Evolutionary conservation across 495 filamentous ascomycete genomes (phyloP).

Genomic region (Pseudevernia furfuracea): DNA sequence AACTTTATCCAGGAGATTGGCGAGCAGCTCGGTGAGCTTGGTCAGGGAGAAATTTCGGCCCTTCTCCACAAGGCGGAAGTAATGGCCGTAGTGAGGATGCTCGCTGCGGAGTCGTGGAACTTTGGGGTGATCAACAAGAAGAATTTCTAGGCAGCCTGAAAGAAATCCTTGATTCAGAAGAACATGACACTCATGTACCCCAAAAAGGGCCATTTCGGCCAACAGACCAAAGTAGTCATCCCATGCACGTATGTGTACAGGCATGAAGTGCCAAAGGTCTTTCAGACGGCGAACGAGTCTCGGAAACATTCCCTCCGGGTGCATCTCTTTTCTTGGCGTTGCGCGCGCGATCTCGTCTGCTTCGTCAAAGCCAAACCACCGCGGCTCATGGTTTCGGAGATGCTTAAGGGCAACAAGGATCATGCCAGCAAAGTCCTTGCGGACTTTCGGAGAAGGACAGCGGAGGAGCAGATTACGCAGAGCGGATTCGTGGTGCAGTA

Average conservation of each 20-base stretch:
- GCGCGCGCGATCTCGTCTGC: constrained; percentile 30
- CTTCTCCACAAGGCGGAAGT: constrained; percentile 51
- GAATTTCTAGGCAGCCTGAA: constrained; percentile 49
- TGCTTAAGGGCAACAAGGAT: constrained; percentile 48
- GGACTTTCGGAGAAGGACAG: constrained; percentile 53
- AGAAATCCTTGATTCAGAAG: constrained; percentile 53
- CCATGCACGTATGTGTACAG: constrained; percentile 58
- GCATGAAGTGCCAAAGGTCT: constrained; percentile 48
- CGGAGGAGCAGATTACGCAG: constrained; percentile 61
- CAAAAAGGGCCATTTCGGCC: constrained; percentile 49
- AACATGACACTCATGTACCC: constrained; percentile 43
- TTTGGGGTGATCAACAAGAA: constrained; percentile 53
- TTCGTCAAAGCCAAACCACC: constrained; percentile 35
- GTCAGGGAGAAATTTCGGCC: constrained; percentile 40
- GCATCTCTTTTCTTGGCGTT: not conserved
- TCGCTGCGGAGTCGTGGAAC: constrained; percentile 42
- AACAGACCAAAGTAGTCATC: constrained; percentile 72
- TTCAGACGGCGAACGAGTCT: constrained; percentile 46
- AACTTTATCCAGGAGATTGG: constrained; percentile 35
- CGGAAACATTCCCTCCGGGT: constrained; percentile 38
- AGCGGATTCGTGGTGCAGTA: constrained; percentile 44
- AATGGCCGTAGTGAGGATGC: constrained; percentile 44
- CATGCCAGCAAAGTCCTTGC: constrained; percentile 48
- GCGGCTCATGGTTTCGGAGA: constrained; percentile 39
- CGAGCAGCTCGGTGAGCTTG: constrained; percentile 41